These are phyloP conservation scores for Boletus tylopilopsis DNA, from an alignment of 768 basidiomycete species.

Conservation along the genomic window DNA sequence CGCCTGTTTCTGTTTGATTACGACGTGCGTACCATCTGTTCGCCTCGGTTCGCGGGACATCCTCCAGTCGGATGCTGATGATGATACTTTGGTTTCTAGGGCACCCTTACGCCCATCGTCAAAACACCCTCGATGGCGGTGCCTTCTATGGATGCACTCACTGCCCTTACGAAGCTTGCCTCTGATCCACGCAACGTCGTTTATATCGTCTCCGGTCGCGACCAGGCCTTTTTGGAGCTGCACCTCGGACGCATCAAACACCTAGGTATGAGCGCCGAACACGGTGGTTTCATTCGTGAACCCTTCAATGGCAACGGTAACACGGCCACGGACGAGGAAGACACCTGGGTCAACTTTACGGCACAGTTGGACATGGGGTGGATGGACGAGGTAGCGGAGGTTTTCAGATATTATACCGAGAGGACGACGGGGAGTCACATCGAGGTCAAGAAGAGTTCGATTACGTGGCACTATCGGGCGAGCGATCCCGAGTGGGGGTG, in stretches of 20 bases:
- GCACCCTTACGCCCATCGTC: conserved; percentile 96
- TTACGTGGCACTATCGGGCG: conserved; percentile 97
- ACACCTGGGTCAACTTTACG: conserved; percentile 85
- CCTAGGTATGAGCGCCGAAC: conserved; percentile 93
- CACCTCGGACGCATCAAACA: conserved; percentile 82
- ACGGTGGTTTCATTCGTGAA: conserved; percentile 86
- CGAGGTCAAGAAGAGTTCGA: conserved; percentile 94
- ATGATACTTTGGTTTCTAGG: conserved; percentile 40
- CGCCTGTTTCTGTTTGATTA: conserved; percentile 94
- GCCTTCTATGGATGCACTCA: conserved; percentile 70
- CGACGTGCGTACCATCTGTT: conserved; percentile 55
- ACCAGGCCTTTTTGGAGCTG: conserved; percentile 86
- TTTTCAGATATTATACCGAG: conserved; percentile 96
- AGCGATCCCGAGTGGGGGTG: conserved; percentile 96
- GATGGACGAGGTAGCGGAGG: conserved; percentile 94
- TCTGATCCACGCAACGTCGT: conserved; percentile 86
- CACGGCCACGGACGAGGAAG: conserved; percentile 8
- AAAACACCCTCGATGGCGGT: conserved; percentile 86
- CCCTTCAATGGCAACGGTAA: conserved; percentile 44
- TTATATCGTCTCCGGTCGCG: conserved; percentile 97
- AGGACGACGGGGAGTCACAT: conserved; percentile 95
- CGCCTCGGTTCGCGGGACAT: neutral
- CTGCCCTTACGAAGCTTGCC: conserved; percentile 67
- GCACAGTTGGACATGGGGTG: conserved; percentile 92
- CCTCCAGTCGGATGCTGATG: neutral